These are phyloP conservation scores for Jacaranda copaia DNA, from an alignment of 257 asterid genomes.

Conservation along the genomic window DNA sequence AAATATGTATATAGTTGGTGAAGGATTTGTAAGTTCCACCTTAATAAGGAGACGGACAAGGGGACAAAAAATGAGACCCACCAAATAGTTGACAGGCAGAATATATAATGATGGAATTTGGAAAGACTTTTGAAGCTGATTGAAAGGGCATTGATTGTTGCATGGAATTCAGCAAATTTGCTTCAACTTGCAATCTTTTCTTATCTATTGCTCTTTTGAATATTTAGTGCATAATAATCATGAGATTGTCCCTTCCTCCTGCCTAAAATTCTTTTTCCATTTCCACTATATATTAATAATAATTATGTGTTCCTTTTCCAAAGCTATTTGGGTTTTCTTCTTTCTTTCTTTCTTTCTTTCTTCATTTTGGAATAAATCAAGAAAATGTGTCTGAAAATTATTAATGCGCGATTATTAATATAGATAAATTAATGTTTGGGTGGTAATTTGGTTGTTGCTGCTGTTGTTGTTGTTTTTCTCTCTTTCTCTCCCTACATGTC, in stretches of 20 bases:
- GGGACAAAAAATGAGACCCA: constrained; percentile 47
- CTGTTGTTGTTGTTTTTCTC: too few species aligned
- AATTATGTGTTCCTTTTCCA: background rate
- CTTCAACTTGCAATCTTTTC: constrained; percentile 64
- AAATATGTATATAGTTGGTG: constrained; percentile 1
- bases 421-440: too few species aligned
- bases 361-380: too few species aligned
- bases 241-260: constrained; percentile 53
- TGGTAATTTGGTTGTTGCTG: too few species aligned
- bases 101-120: constrained; percentile 58
- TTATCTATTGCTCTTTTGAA: constrained; percentile 62
- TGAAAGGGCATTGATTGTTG: constrained; percentile 74
- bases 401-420: too few species aligned
- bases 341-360: background rate
- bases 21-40: constrained; percentile 35
- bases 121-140: constrained; percentile 53
- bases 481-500: too few species aligned
- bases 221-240: constrained; percentile 58
- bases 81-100: constrained; percentile 35
- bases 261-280: constrained; percentile 53
- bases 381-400: too few species aligned
- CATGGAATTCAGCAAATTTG: constrained; percentile 92
- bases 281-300: constrained; percentile 34
- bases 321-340: background rate
- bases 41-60: constrained; percentile 27